Conservation (phyloP, 176 grass and related monocot genomes). For the Juncus effusus region DNA sequence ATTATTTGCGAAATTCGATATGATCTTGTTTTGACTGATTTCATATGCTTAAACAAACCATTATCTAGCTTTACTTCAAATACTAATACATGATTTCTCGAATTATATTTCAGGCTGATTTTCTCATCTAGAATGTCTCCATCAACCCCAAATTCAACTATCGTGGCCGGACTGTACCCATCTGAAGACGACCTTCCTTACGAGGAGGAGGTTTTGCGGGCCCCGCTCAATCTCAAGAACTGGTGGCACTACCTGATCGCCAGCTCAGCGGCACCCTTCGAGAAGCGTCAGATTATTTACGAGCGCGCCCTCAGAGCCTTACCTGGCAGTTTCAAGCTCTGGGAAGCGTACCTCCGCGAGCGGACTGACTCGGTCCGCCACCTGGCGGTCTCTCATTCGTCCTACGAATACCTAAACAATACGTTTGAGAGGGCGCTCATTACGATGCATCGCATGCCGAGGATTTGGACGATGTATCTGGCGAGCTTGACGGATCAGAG, state of each 20-base stretch:
- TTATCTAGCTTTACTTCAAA: no score
- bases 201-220: slow-evolving; percentile 81
- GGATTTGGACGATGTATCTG: slow-evolving; percentile 70
- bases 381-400: slow-evolving; percentile 51
- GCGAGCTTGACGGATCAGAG: slow-evolving; percentile 63
- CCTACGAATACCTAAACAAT: slow-evolving; percentile 75
- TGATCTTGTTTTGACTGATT: no score
- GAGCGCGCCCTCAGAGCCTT: slow-evolving; percentile 54
- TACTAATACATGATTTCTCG: no score
- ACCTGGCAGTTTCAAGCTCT: slow-evolving; percentile 76
- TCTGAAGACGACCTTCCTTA: slow-evolving; percentile 62
- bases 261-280: slow-evolving; percentile 54
- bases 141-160: neutral
- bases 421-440: slow-evolving; percentile 77
- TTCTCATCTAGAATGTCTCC: no score
- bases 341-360: slow-evolving; percentile 80
- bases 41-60: no score
- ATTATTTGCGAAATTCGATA: no score
- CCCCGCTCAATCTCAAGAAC: slow-evolving; percentile 71
- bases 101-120: no score
- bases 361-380: slow-evolving; percentile 65
- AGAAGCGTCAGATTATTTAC: slow-evolving; percentile 35
- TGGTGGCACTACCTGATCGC: slow-evolving; percentile 93
- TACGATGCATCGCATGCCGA: slow-evolving; percentile 95
- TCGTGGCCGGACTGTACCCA: slow-evolving; percentile 62